phyloP scores from a whole-genome alignment of 1,139 yeast species.

The Suhomyces terraborum region DNA sequence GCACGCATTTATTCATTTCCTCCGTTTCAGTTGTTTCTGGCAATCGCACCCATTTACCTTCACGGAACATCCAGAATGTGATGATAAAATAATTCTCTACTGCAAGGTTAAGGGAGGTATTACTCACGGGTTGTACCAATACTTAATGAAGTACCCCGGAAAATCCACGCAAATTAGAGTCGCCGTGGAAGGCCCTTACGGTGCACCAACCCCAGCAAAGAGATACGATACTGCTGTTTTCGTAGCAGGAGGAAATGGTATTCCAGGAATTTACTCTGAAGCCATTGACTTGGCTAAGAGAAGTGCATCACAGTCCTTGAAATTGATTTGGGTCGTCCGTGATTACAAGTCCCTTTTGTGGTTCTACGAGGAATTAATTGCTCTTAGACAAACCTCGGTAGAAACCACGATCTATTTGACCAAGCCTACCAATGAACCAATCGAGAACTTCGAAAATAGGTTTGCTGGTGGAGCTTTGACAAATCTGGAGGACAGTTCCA shows the following conservation, averaged over 20 bases:
- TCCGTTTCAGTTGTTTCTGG: constrained; percentile 35
- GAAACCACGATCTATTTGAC: constrained; percentile 48
- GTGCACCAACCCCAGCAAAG: constrained; percentile 38
- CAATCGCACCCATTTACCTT: constrained; percentile 48
- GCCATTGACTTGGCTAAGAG: constrained; percentile 28
- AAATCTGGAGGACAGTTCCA: constrained; percentile 3
- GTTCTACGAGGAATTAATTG: constrained; percentile 52
- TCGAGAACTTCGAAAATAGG: constrained; percentile 24
- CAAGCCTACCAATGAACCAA: constrained; percentile 27
- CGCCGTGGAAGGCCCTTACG: constrained; percentile 51
- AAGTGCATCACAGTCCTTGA: constrained; percentile 27
- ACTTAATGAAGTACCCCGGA: constrained; percentile 26
- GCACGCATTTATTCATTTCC: constrained; percentile 52
- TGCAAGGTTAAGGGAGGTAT: constrained; percentile 42
- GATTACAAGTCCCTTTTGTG: constrained; percentile 47
- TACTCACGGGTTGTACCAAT: constrained; percentile 32
- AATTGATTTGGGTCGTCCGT: constrained; percentile 55
- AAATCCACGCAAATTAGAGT: constrained; percentile 32
- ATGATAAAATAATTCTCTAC: constrained; percentile 32
- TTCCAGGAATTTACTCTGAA: constrained; percentile 50
- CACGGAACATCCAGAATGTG: constrained; percentile 16
- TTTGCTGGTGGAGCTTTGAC: constrained; percentile 12
- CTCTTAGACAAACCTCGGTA: constrained; percentile 33
- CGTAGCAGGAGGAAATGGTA: constrained; percentile 52
- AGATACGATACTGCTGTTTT: constrained; percentile 39